phyloP scores from a whole-genome alignment of 1,139 yeast species.

The Lodderomyces jiufengensis region DNA sequence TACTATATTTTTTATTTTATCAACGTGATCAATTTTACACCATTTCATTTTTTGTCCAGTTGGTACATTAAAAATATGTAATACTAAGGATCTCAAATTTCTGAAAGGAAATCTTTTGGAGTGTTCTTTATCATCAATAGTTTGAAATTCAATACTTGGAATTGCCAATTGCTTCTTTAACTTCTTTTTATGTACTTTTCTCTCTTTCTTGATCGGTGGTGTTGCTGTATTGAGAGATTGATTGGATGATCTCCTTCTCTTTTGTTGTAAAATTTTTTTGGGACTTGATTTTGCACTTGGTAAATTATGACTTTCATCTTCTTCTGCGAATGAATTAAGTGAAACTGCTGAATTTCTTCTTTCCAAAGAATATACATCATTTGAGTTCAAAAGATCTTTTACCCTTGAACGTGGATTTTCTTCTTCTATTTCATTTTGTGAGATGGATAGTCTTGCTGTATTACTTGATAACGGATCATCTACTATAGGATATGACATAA shows the following conservation, averaged over 20 bases:
- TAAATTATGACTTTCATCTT: slow-evolving; percentile 11
- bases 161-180: slow-evolving; percentile 31
- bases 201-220: slow-evolving; percentile 12
- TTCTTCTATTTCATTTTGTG: slow-evolving; percentile 19
- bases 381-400: slow-evolving; percentile 14
- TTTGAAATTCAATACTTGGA: slow-evolving; percentile 21
- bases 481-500: slow-evolving; percentile 5
- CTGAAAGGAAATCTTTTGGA: slow-evolving; percentile 27
- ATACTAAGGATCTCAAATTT: slow-evolving; percentile 51
- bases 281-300: slow-evolving; percentile 1
- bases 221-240: slow-evolving; percentile 17
- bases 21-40: slow-evolving; percentile 27
- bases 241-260: slow-evolving; percentile 45
- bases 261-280: slow-evolving; percentile 16
- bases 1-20: slow-evolving; percentile 43
- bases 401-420: slow-evolving; percentile 19
- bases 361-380: background rate
- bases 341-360: slow-evolving; percentile 28
- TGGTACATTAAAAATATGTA: slow-evolving; percentile 43
- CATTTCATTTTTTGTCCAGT: slow-evolving; percentile 23
- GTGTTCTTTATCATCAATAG: slow-evolving; percentile 8
- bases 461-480: slow-evolving; percentile 21
- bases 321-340: slow-evolving; percentile 20
- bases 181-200: slow-evolving; percentile 33
- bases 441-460: slow-evolving; percentile 29